Percentiles rank a stretch among this genome's conserved stretches.
Evolutionary conservation across 2,329 filamentous ascomycete species (phyloP).

Genomic region (Penicillium sclerotigenum): DNA sequence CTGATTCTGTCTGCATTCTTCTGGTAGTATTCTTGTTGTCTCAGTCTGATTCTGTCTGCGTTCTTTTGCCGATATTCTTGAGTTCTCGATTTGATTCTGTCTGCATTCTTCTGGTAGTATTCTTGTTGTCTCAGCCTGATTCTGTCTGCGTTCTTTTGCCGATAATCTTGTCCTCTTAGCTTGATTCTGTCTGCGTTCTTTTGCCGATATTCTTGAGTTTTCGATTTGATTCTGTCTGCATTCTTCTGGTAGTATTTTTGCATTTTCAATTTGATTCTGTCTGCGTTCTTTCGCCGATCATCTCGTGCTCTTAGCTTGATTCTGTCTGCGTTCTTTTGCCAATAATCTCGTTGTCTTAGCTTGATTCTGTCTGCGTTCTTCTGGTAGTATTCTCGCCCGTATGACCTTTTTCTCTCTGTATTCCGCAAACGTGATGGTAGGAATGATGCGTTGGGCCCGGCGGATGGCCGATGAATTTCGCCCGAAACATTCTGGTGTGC

Average conservation of each 20-base stretch:
- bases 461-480: neutral
- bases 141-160: neutral
- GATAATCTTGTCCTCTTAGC: fast-evolving
- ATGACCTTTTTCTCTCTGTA: neutral
- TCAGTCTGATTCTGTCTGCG: neutral
- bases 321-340: neutral
- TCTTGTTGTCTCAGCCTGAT: fast-evolving
- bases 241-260: neutral
- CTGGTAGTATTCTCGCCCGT: fast-evolving
- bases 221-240: neutral
- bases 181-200: neutral
- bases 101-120: neutral
- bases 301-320: neutral
- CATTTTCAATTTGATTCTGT: fast-evolving
- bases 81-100: neutral
- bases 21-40: neutral
- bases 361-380: neutral
- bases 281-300: neutral
- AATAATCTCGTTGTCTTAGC: fast-evolving
- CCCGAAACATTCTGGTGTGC: neutral
- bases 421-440: neutral
- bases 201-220: fast-evolving
- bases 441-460: neutral
- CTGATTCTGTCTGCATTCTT: neutral
- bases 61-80: neutral